Base-by-base conservation (phyloP, 306 rosid genomes). In the Sindora glabra region DNA sequence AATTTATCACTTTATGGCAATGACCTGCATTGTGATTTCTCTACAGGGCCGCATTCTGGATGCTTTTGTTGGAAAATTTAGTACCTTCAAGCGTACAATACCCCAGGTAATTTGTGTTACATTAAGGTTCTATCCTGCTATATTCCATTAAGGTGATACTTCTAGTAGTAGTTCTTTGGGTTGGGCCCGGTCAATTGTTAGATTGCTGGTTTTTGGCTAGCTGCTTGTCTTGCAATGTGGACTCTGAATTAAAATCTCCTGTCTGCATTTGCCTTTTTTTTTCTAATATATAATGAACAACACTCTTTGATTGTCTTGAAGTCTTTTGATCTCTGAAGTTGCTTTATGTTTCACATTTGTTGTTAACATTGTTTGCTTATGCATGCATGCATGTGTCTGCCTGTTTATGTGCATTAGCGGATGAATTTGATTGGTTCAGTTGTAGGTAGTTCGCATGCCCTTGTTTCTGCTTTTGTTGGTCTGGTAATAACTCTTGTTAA, bases 51-150 rank as follows among this genome's bases (percentile, higher is more conserved):
- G 92, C 59, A 94, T 94, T 80, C 64, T 94, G 69, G 99, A 94
- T 64, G 95, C 99, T 67, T 94, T 94, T 68, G 97, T 94, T 70
- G 99, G 99, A 65, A 94, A 94, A 55, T 89, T 94, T 67, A 84
- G 90, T 83, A 89, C 97, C 64, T 94, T 94, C 79, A 89, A 89
- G 79, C 89, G 86, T 22, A 86, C 94, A 19, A 94, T 94, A 63
- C 99, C 99, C 27, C 99, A 89, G 99, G 99, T 94, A 77, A 44
- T 55, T 64, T 37, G 27, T 34, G 23, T 36, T 36, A 14, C 21
- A 15, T 38, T 53, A 39, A 24, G 46, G 33, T 59, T 67, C 37
- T 48, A 40, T 40, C 21, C 19, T 18, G 39, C 8, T 15, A 16
- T 45, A 47, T 41, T 42, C 21, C 21, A 18, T 64, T 47, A 33